Conservation (phyloP, 1,139 yeast species). For the Kluyveromyces sp. region DNA sequence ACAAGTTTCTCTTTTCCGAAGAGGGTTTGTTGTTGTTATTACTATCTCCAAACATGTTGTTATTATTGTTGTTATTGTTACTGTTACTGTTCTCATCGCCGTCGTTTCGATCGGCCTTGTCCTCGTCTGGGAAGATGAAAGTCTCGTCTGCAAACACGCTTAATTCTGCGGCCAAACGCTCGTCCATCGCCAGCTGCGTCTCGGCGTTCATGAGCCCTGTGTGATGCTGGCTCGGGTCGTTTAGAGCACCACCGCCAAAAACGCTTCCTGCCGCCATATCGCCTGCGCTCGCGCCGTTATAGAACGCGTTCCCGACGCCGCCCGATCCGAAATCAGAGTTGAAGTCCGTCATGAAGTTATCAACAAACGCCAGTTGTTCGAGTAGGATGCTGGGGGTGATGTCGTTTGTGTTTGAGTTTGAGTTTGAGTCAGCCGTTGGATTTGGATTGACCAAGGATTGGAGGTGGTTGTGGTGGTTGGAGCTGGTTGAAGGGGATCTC, state of each 20-base stretch:
- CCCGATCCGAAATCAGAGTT: conserved; percentile 15
- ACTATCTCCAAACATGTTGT: conserved; percentile 7
- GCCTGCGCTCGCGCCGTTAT: conserved; percentile 3
- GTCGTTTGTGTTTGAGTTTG: conserved; percentile 12
- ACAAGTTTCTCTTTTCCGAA: conserved; percentile 20
- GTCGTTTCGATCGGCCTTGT: conserved; percentile 38
- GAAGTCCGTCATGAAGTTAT: conserved; percentile 53
- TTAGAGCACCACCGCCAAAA: background rate
- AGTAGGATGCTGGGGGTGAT: conserved; percentile 58
- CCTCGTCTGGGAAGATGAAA: conserved; percentile 72
- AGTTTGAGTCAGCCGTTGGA: background rate
- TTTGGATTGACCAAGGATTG: conserved; percentile 4
- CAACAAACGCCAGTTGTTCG: conserved; percentile 71
- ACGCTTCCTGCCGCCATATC: background rate
- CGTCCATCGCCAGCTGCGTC: conserved; percentile 43
- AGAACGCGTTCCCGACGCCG: conserved; percentile 5
- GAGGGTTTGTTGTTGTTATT: conserved; percentile 5
- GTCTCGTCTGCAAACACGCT: conserved; percentile 78
- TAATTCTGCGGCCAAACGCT: conserved; percentile 60
- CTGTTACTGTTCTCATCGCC: conserved; percentile 6
- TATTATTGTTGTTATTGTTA: conserved; percentile 8
- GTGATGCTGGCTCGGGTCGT: background rate
- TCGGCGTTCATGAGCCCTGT: background rate
- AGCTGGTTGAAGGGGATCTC: too few species aligned
- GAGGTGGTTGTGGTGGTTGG: background rate